These are phyloP conservation scores for Umbellularia californica DNA, from an alignment of 164 flowering plant genomes.

Conservation along the genomic window DNA sequence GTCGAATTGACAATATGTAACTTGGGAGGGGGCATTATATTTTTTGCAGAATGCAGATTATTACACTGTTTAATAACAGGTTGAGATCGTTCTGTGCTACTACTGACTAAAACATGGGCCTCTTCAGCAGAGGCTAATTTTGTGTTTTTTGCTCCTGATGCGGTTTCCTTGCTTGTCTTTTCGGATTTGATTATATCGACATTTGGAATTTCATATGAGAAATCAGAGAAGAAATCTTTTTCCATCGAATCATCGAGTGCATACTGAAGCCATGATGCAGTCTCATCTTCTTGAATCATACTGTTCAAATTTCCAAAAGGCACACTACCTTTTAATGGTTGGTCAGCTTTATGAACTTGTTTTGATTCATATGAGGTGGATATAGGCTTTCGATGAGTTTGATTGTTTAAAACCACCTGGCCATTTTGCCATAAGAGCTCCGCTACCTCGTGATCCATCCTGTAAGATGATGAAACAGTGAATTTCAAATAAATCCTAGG, in stretches of 20 bases:
- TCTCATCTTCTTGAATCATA: constrained; percentile 43
- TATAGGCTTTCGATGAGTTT: constrained; percentile 33
- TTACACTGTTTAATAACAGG: constrained; percentile 15
- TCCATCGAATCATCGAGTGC: constrained; percentile 46
- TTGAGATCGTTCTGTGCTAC: constrained; percentile 10
- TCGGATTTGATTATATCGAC: constrained; percentile 23
- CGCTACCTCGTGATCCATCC: constrained; percentile 44
- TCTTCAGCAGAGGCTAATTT: constrained; percentile 9
- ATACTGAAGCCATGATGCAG: constrained; percentile 47
- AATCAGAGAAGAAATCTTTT: constrained; percentile 42
- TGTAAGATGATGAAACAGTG: constrained; percentile 12
- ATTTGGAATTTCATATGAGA: constrained; percentile 36
- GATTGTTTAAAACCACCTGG: constrained; percentile 54
- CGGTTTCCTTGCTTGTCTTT: constrained; percentile 18
- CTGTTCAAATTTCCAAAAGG: constrained; percentile 24
- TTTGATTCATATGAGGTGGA: constrained; percentile 19
- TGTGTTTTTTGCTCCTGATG: constrained; percentile 16
- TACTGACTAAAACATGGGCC: not conserved
- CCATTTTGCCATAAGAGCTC: constrained; percentile 72
- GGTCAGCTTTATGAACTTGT: constrained; percentile 28
- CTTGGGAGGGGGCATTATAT: constrained; percentile 38
- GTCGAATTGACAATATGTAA: constrained; percentile 17
- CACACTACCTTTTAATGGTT: constrained; percentile 12
- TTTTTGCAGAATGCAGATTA: constrained; percentile 9
- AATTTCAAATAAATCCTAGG: no score